These are phyloP conservation scores for Suhomyces yuchorum DNA, from an alignment of 1,139 yeast genomes.

Conservation along the genomic window DNA sequence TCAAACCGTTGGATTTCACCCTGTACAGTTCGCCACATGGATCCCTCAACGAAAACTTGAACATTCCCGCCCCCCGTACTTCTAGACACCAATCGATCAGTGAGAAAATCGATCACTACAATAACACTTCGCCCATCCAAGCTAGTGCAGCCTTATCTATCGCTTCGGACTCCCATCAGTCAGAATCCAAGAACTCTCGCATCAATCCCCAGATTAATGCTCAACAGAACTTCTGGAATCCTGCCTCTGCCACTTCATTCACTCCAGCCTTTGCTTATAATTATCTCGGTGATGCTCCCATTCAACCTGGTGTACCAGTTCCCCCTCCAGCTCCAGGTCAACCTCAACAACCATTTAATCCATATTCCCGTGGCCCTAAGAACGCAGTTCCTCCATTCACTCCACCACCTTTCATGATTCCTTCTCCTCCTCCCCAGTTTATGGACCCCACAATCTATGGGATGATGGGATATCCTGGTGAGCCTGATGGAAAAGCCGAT, in stretches of 20 bases:
- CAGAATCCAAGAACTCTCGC: conserved; percentile 8
- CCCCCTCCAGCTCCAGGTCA: conserved; percentile 16
- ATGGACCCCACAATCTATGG: conserved; percentile 42
- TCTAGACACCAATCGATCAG: conserved; percentile 62
- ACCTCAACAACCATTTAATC: conserved; percentile 13
- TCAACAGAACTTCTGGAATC: conserved; percentile 60
- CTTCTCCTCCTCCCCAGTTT: conserved; percentile 40
- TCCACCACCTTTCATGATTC: conserved; percentile 46
- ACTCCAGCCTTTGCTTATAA: conserved; percentile 43
- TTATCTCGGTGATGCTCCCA: conserved; percentile 32
- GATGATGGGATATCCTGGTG: conserved; percentile 27
- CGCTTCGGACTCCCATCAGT: conserved; percentile 30
- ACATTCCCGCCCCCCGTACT: conserved; percentile 40
- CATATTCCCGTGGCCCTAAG: conserved; percentile 23
- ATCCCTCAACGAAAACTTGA: conserved; percentile 54
- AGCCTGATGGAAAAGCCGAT: conserved; percentile 1
- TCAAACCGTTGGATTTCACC: conserved; percentile 25
- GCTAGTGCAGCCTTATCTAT: conserved; percentile 42
- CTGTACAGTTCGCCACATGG: conserved; percentile 43
- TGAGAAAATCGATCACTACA: conserved; percentile 64
- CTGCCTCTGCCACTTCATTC: conserved; percentile 61
- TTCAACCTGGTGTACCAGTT: conserved; percentile 17
- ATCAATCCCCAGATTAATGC: conserved; percentile 12
- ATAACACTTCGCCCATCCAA: conserved; percentile 54
- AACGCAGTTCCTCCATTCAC: conserved; percentile 33